Percentiles rank a stretch among this genome's conserved stretches.
Evolutionary conservation across 768 basidiomycete species (phyloP).

Genomic region (Suillus tomentosus): DNA sequence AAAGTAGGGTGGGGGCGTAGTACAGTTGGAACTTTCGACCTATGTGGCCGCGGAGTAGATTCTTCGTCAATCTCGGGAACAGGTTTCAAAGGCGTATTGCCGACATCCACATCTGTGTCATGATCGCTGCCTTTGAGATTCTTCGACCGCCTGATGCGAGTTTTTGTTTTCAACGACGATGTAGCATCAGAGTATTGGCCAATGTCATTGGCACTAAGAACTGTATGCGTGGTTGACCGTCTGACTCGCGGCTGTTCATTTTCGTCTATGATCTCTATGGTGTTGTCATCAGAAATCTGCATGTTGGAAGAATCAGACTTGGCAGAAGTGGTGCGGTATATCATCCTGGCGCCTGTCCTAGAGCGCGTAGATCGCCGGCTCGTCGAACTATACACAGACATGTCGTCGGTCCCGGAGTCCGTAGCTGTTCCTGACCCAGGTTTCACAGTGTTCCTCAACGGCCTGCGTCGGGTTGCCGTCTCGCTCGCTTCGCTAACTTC

Average conservation of each 20-base stretch:
- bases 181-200: constrained; percentile 1
- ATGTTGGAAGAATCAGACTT: background rate
- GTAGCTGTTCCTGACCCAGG: background rate
- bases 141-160: background rate
- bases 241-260: background rate
- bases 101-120: background rate
- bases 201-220: background rate
- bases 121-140: background rate
- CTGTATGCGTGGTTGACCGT: background rate
- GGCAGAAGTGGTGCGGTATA: background rate
- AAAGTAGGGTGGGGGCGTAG: background rate
- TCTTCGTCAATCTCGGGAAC: constrained; percentile 19
- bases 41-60: constrained; percentile 28
- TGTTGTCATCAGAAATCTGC: constrained; percentile 2
- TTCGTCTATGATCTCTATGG: constrained; percentile 1
- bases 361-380: constrained; percentile 16
- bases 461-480: constrained; percentile 17
- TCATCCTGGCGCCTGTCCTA: background rate
- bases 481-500: constrained; percentile 19
- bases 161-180: background rate
- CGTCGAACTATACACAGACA: constrained; percentile 29
- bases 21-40: constrained; percentile 6
- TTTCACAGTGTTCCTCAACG: constrained; percentile 10
- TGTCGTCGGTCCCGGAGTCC: constrained; percentile 29
- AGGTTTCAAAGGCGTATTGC: background rate